Percentiles rank a stretch among this genome's conserved stretches.
Conservation (phyloP, 1,284 basidiomycete genomes). For the Amylostereum areolatum region DNA sequence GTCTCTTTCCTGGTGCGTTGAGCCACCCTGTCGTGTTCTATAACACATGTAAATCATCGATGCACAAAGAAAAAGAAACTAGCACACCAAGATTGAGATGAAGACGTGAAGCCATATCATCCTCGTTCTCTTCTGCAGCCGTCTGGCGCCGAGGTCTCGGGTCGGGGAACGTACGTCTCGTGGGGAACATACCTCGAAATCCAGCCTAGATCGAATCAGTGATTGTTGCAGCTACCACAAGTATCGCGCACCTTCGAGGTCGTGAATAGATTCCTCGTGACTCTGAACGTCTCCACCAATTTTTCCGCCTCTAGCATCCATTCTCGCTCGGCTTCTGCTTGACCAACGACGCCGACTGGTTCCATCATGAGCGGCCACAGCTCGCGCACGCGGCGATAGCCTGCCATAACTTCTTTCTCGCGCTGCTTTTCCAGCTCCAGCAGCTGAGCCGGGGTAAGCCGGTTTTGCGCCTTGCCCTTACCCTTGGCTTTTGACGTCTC, state of each 20-base stretch:
- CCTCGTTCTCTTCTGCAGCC: constrained; percentile 59
- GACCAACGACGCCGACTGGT: constrained; percentile 13
- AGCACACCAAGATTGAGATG: constrained; percentile 65
- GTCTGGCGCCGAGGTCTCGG: constrained; percentile 24
- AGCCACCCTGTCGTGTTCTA: constrained; percentile 44
- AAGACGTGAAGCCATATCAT: constrained; percentile 68
- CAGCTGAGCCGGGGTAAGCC: constrained; percentile 48
- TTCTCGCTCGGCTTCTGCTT: constrained; percentile 42
- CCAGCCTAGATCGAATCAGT: constrained; percentile 23
- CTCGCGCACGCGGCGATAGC: constrained; percentile 44
- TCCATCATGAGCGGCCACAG: constrained; percentile 36
- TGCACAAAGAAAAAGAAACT: background rate
- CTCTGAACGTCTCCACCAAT: constrained; percentile 83
- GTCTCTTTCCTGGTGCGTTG: constrained; percentile 19
- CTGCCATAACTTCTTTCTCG: constrained; percentile 52
- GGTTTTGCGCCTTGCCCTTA: constrained; percentile 29
- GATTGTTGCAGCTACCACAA: background rate
- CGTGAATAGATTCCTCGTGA: constrained; percentile 79
- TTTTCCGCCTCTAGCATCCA: constrained; percentile 86
- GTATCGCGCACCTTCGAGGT: constrained; percentile 56
- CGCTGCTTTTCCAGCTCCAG: constrained; percentile 55
- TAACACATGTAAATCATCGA: background rate
- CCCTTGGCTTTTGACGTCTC: constrained; percentile 33
- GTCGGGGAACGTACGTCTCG: constrained; percentile 18
- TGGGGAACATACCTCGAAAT: constrained; percentile 65